These are phyloP conservation scores for Austroboletus niveus DNA, from an alignment of 1,284 basidiomycete genomes.

Conservation along the genomic window DNA sequence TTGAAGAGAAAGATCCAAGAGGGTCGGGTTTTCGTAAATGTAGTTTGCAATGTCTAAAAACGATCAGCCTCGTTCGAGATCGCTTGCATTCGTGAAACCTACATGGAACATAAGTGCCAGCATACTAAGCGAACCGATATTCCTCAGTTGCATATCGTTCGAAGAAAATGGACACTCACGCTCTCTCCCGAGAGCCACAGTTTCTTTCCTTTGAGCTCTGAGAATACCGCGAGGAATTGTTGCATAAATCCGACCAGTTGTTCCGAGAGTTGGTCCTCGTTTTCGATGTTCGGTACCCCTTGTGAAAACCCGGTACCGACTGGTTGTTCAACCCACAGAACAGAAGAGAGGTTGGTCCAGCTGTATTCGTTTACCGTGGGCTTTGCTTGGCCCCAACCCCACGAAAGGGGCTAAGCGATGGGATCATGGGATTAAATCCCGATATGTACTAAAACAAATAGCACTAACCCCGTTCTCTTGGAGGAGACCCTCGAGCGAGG, in stretches of 20 bases:
- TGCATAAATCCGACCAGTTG: slow-evolving; percentile 56
- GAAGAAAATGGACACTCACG: slow-evolving; percentile 39
- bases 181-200: slow-evolving; percentile 70
- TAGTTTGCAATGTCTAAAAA: slow-evolving; percentile 67
- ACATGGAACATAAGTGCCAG: slow-evolving; percentile 61
- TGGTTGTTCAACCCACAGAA: slow-evolving; percentile 85
- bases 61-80: background rate
- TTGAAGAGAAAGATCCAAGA: slow-evolving; percentile 56
- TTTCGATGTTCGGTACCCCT: slow-evolving; percentile 67
- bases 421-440: background rate
- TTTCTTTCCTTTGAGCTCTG: slow-evolving; percentile 67
- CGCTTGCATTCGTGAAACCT: slow-evolving; percentile 2
- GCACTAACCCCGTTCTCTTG: slow-evolving; percentile 80
- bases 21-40: slow-evolving; percentile 57
- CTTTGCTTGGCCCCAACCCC: slow-evolving; percentile 63
- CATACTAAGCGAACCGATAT: slow-evolving; percentile 41
- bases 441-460: background rate
- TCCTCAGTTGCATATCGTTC: background rate
- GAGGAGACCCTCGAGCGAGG: slow-evolving; percentile 72
- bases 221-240: slow-evolving; percentile 73
- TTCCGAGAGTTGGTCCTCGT: slow-evolving; percentile 62
- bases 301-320: slow-evolving; percentile 81
- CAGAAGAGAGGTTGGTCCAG: slow-evolving; percentile 79
- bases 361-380: slow-evolving; percentile 69
- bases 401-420: slow-evolving; percentile 54